phyloP scores from a whole-genome alignment of 2,329 filamentous ascomycete genomes.

The Fonsecaea pedrosoi region DNA sequence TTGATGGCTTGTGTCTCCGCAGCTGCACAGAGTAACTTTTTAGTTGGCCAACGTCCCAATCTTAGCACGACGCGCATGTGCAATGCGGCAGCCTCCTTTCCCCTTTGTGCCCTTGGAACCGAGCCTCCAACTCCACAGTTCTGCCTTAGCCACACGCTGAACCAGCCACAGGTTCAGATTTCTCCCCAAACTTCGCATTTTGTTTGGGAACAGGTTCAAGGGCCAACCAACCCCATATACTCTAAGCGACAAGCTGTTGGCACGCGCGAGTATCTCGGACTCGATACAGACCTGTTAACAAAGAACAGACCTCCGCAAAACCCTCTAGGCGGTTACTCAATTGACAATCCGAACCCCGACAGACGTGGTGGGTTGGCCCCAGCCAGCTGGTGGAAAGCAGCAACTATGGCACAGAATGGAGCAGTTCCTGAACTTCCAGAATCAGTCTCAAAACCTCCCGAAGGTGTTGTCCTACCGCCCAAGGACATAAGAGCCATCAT shows the following conservation, averaged over 20 bases:
- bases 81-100: not conserved
- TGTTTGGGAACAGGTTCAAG: not conserved
- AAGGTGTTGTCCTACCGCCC: slow-evolving; percentile 83
- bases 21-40: slow-evolving; percentile 34
- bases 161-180: slow-evolving; percentile 23
- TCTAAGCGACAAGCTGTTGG: not conserved
- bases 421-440: slow-evolving; percentile 52
- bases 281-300: slow-evolving; percentile 26
- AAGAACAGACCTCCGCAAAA: not conserved
- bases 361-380: not conserved
- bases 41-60: not conserved
- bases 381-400: not conserved
- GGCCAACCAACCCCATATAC: not conserved
- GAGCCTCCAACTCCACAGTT: not conserved
- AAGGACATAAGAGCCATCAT: slow-evolving; percentile 82
- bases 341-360: not conserved
- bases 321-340: not conserved
- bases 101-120: not conserved
- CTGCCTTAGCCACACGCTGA: slow-evolving; percentile 14
- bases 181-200: slow-evolving; percentile 17
- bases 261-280: not conserved
- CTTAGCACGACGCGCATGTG: slow-evolving; percentile 9
- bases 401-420: slow-evolving; percentile 48
- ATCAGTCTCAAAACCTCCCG: slow-evolving; percentile 76
- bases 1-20: slow-evolving; percentile 32